Evolutionary conservation across 148 eudicot genomes (phyloP), one percentile per base, ranked within the genome.

Genomic region (Diospyros kaki): DNA sequence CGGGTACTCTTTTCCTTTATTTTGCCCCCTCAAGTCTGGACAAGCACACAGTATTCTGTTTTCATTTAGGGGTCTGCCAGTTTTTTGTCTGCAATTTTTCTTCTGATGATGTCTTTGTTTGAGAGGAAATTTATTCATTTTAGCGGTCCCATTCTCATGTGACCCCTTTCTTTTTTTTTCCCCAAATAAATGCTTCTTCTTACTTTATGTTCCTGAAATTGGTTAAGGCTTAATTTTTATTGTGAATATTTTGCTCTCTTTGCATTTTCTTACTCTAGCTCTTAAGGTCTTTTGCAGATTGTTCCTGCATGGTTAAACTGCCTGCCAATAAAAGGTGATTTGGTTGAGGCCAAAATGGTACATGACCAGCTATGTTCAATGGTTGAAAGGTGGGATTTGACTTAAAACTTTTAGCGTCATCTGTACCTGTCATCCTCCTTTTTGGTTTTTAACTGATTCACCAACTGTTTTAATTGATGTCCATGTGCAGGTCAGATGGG

Each of bases 321-420:
- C 82, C 86, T 92, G 81, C 97, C 97, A 5, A 79, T 92, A 39
- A 92, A 89, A 82, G 89, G 92, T 61, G 97, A 92, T 79, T 80
- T 92, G 45, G 84, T 92, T 77, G 97, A 92, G 83, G 98, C 98
- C 66, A 93, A 93, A 82, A 91, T 83, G 77, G 98, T 93, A 54
- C 98, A 93, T 79, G 98, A 93, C 52, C 91, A 85, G 79, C 92
- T 91, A 54, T 91, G 93, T 71, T 82, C 88, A 42, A 89, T 93
- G 98, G 96, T 95, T 72, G 98, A 95, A 79, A 95, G 94, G 98
- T 79, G 69, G 65, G 48, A 41, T 18, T 77, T 76, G 28, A 4
- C 58, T 43, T 64, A 8, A 13, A 62, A 62, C 14, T 64, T 60
- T 41, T n/a, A 63, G 17, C 67, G 59, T 17, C 62, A 45, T 28